phyloP scores from a whole-genome alignment of 75 land plant species.

The Picea glauca region DNA sequence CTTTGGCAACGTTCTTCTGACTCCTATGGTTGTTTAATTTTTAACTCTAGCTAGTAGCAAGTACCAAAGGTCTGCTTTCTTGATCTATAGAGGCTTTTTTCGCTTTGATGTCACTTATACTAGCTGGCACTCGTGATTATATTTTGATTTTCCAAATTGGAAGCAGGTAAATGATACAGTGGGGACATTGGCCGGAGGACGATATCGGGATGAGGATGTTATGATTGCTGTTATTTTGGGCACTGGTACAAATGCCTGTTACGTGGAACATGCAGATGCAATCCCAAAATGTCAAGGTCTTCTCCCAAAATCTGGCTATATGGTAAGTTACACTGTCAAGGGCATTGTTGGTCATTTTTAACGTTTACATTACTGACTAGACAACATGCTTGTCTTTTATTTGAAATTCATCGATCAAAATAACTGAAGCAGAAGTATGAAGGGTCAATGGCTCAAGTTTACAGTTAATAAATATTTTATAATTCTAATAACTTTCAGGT shows the following conservation, averaged over 20 bases:
- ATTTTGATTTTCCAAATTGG: not conserved
- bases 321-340: conserved; percentile 25
- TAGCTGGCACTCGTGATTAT: not conserved
- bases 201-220: conserved; percentile 59
- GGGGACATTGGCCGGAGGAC: conserved; percentile 60
- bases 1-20: not conserved
- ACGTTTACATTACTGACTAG: not conserved
- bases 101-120: not conserved
- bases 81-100: not conserved
- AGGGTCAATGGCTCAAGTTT: not conserved
- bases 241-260: conserved; percentile 82
- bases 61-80: not conserved
- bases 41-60: not conserved
- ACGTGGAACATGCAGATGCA: conserved; percentile 53
- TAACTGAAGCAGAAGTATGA: not conserved
- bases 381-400: not conserved
- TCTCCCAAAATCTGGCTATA: conserved; percentile 33
- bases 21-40: not conserved
- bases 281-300: conserved; percentile 46
- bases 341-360: not conserved
- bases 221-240: conserved; percentile 71
- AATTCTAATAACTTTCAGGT: conserved; percentile 29
- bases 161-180: conserved; percentile 68
- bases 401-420: not conserved
- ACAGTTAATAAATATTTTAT: not conserved